Conservation (phyloP, 257 asterid genomes). For the Craterostigma plantagineum region DNA sequence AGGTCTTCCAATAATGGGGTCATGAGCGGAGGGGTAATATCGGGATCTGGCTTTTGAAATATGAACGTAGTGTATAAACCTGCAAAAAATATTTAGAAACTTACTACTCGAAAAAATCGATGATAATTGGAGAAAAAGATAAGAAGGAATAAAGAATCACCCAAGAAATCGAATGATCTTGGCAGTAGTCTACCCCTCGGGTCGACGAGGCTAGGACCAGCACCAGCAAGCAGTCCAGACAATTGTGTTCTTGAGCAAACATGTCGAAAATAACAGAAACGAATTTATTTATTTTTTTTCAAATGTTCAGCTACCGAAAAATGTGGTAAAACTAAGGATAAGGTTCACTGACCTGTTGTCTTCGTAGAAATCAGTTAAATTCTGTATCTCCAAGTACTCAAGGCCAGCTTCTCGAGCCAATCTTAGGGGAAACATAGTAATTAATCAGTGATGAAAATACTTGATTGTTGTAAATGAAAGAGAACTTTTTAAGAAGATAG, state of each 20-base stretch:
- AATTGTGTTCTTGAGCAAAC: conserved; percentile 48
- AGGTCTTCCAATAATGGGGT: conserved; percentile 58
- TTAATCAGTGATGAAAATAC: no score
- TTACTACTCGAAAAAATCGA: no score
- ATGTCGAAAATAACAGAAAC: no score
- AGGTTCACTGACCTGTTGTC: conserved; percentile 46
- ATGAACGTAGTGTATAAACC: conserved; percentile 81
- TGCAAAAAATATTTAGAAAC: conserved; percentile 16
- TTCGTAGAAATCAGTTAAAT: conserved; percentile 81
- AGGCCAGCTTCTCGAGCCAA: conserved; percentile 97
- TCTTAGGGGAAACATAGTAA: no score
- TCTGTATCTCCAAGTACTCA: conserved; percentile 73
- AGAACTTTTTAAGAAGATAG: no score
- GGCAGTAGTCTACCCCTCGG: conserved; percentile 81
- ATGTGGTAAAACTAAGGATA: no score
- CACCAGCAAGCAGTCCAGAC: conserved; percentile 58
- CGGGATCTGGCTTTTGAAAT: conserved; percentile 90
- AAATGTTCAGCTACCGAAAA: no score
- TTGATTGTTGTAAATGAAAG: no score
- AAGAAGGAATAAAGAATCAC: no score
- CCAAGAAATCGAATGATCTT: conserved; percentile 71
- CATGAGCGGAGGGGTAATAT: conserved; percentile 72
- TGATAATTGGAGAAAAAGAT: no score
- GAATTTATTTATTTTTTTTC: no score
- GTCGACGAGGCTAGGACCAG: conserved; percentile 63